Evolutionary conservation across 331 rosid species (phyloP).

Genomic region (Telfairia occidentalis): DNA sequence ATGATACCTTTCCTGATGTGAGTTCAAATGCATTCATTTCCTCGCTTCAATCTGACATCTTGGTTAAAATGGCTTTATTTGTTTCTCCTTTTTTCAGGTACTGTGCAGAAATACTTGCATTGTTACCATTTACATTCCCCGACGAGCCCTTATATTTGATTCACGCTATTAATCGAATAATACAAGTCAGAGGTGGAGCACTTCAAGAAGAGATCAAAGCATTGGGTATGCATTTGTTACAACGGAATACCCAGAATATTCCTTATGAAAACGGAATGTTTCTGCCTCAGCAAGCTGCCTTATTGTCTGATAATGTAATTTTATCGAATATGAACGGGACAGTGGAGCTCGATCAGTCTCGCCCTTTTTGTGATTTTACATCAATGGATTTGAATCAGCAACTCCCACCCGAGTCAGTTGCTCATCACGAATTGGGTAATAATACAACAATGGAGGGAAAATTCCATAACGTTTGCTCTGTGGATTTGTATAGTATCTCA

Average conservation of each 20-base stretch:
- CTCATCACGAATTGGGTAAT: slow-evolving; percentile 25
- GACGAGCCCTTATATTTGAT: slow-evolving; percentile 94
- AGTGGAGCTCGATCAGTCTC: slow-evolving; percentile 27
- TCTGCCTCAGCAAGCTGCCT: slow-evolving; percentile 25
- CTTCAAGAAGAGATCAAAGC: slow-evolving; percentile 85
- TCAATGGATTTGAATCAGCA: slow-evolving; percentile 63
- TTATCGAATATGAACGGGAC: slow-evolving; percentile 46
- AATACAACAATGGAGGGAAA: slow-evolving; percentile 27
- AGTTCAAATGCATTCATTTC: slow-evolving; percentile 23
- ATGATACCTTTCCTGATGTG: slow-evolving; percentile 72
- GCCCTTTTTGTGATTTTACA: slow-evolving; percentile 21
- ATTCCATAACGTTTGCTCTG: slow-evolving; percentile 17
- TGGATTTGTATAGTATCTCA: slow-evolving; percentile 34
- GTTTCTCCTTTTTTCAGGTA: slow-evolving; percentile 36
- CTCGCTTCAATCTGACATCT: background rate
- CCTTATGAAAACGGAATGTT: slow-evolving; percentile 47
- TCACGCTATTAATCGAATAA: slow-evolving; percentile 72
- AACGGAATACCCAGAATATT: slow-evolving; percentile 27
- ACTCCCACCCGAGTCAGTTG: slow-evolving; percentile 33
- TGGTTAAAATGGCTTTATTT: background rate
- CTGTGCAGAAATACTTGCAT: slow-evolving; percentile 85
- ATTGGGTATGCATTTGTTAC: slow-evolving; percentile 50
- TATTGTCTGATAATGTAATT: slow-evolving; percentile 21
- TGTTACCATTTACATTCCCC: slow-evolving; percentile 68
- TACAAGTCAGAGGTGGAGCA: slow-evolving; percentile 83